Conservation (phyloP, 2,329 filamentous ascomycete genomes). For the Calonectria montana region DNA sequence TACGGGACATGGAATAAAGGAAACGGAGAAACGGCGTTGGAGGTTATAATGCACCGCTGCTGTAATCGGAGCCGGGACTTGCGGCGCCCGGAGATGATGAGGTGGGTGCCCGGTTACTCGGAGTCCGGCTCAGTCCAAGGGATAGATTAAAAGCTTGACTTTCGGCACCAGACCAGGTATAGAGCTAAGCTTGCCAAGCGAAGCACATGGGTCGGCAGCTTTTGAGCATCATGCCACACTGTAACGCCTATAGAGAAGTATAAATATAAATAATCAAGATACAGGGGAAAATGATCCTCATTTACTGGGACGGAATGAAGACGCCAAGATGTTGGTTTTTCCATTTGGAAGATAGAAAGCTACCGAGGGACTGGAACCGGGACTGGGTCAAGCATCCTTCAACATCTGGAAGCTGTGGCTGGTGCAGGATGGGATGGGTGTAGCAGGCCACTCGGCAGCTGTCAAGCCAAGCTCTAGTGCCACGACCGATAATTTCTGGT, state of each 20-base stretch:
- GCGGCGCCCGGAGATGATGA: background rate
- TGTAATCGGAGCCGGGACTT: background rate
- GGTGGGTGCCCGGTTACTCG: background rate
- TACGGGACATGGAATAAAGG: background rate
- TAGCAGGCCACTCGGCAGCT: background rate
- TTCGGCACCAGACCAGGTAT: background rate
- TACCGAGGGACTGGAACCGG: slow-evolving; percentile 1
- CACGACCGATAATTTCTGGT: slow-evolving; percentile 41
- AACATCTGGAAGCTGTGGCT: background rate
- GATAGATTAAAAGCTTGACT: background rate
- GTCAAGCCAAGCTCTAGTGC: background rate
- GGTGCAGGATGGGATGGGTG: background rate
- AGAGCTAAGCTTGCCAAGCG: background rate
- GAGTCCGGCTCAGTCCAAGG: background rate
- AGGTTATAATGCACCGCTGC: background rate
- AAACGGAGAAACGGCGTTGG: slow-evolving; percentile 17
- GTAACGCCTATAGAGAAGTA: background rate
- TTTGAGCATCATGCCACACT: background rate
- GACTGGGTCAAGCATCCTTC: background rate
- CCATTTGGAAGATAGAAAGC: background rate
- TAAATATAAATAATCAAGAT: background rate
- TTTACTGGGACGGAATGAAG: background rate
- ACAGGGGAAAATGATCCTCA: background rate
- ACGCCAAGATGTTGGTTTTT: background rate
- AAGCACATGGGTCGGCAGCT: background rate